Evolutionary conservation across 306 rosid species (phyloP), one percentile per base, ranked within the genome.

Genomic region (Trichosanthes cucumerina): DNA sequence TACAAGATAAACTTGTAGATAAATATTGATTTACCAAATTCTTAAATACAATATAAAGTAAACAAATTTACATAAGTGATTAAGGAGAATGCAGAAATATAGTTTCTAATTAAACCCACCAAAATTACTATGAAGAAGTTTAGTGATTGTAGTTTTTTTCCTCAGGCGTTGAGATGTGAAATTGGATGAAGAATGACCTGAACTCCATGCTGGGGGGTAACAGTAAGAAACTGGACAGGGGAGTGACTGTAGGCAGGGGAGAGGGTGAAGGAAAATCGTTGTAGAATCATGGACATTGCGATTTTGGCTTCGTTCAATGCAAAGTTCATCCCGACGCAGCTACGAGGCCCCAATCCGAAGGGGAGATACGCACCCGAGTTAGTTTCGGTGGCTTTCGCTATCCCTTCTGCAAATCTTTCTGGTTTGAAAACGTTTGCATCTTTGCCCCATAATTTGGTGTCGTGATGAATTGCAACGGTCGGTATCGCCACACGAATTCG

Each of bases 351-450:
- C 69, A 82, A 71, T 54, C 84, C 85, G 7, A 88, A 86, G 11
- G 91, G 88, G 5, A 80, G 75, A 33, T 64, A 84, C 23, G 85
- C 33, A 26, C 38, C 15, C 19, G 63, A 21, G 60, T 31, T 73
- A 0, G 1, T 73, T 34, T 66, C 49, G 2, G 18, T 63, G 78
- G 50, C 63, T 38, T 86, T 86, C 2, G 16, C 33, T 56, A 88
- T 5, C 19, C 91, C 91, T 81, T 84, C 84, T 0, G 80, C 72
- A 74, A 86, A 88, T 50, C 89, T 84, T 11, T 86, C 84, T 12
- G 91, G 88, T 44, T 84, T 84, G 77, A 88, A 88, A 58, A 57
- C 79, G 1, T 79, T 39, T 7, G 81, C 86, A 38, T 84, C 85
- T 19, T 82, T 81, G 2, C 89, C 91, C 88, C 89, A 86, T 0